These are phyloP conservation scores for Aspergillus quadricinctus DNA, from an alignment of 2,329 filamentous ascomycete species.

Conservation along the genomic window DNA sequence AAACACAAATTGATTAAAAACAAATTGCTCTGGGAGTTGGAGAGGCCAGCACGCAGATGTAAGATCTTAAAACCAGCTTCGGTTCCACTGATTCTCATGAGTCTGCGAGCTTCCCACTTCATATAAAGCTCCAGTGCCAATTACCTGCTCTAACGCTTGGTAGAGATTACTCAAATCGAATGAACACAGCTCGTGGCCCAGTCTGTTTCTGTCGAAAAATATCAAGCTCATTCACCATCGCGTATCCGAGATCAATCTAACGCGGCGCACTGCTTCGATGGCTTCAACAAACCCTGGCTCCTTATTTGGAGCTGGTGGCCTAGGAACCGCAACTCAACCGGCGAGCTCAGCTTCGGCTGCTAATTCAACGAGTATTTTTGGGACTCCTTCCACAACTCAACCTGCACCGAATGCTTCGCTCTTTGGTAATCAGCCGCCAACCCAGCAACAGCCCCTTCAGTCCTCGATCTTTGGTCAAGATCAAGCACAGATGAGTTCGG, in stretches of 20 bases:
- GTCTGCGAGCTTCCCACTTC: not conserved
- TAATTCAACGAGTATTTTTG: conserved; percentile 25
- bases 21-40: not conserved
- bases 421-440: conserved; percentile 22
- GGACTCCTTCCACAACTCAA: conserved; percentile 21
- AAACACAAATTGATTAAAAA: not conserved
- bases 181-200: not conserved
- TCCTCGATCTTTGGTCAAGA: conserved; percentile 25
- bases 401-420: conserved; percentile 19
- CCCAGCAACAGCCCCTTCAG: conserved; percentile 23
- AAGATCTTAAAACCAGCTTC: not conserved
- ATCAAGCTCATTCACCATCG: not conserved
- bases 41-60: not conserved
- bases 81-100: not conserved
- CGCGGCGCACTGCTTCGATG: conserved; percentile 7
- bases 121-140: not conserved
- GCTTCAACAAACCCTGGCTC: conserved; percentile 21
- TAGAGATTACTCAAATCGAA: not conserved
- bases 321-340: conserved; percentile 21
- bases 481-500: conserved; percentile 19
- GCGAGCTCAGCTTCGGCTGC: conserved; percentile 25
- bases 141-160: not conserved
- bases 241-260: not conserved
- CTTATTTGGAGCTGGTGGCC: conserved; percentile 25
- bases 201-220: not conserved